Base-by-base conservation (phyloP, 768 basidiomycete species). In the Leccinum disarticulatum region DNA sequence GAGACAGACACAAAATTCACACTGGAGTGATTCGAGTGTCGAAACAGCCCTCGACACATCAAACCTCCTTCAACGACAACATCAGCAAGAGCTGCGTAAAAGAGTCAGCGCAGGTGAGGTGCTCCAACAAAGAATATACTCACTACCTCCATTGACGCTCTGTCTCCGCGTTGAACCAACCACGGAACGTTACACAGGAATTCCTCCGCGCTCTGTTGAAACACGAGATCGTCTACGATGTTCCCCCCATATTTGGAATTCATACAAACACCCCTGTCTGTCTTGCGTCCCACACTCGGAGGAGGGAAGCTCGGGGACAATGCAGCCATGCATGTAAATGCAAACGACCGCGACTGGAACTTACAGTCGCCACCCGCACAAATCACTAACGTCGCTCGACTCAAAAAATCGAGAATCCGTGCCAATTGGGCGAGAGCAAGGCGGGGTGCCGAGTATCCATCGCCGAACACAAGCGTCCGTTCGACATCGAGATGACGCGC, bases 301-400 rank as follows among this genome's bases (percentile, higher is more conserved):
- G 55, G 3, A 60, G 22, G 50, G 61, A 48, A 2, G 17, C 38
- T 38, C 17, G 38, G 38, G 7, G 15, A 38, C 15, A 38, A 38
- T 36, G 66, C 59, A 6, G 22, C 43, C 50, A 67, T 11, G 8
- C 54, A 61, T 2, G 43, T 61, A 6, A 65, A 67, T 6, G 53
- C 53, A 19, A 67, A 68, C 27, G 60, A 57, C 13, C 49, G 58
- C 7, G 63, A 65, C 36, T 65, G 56, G n/a, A 51, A 68, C 22
- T 27, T 46, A 19, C 59, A 68, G 22, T 54, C 57, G 1, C 63
- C 63, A 0, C 53, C 60, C 3, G 57, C 54, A 49, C 60, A 62
- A 3, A 65, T 33, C 33, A 58, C 0, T 46, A 36, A 43, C 4
- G 56, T 60, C 43, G 54, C 55, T 1, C 50, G 55, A 17, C 63